Evolutionary conservation across 345 rosid species (phyloP).

Genomic region (Arabidopsis thaliana): DNA sequence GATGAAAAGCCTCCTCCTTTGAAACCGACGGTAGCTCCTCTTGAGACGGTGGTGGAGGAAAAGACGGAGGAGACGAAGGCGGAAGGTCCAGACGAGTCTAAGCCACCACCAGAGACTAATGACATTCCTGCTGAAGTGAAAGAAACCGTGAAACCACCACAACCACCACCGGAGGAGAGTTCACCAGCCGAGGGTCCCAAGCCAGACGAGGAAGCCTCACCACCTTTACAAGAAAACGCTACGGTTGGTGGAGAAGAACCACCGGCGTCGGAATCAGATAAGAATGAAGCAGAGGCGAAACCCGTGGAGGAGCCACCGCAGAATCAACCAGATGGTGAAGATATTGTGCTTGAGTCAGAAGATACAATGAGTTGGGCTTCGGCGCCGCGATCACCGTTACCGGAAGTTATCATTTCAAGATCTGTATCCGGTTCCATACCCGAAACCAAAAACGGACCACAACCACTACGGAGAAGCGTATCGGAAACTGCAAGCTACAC

Average conservation of each 20-base stretch:
- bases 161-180: conserved; percentile 30
- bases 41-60: conserved; percentile 45
- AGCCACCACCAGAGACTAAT: conserved; percentile 35
- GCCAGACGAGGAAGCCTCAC: conserved; percentile 29
- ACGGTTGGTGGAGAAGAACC: conserved; percentile 43
- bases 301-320: conserved; percentile 37
- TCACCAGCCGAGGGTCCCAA: conserved; percentile 8
- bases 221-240: conserved; percentile 39
- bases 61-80: conserved; percentile 31
- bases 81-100: conserved; percentile 31
- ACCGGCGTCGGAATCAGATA: conserved; percentile 20
- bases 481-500: conserved; percentile 51
- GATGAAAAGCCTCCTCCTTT: conserved; percentile 47
- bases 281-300: conserved; percentile 14
- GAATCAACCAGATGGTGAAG: conserved; percentile 38
- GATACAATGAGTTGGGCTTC: conserved; percentile 34
- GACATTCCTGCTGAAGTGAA: conserved; percentile 26
- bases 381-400: conserved; percentile 43
- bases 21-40: conserved; percentile 41
- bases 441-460: conserved; percentile 55
- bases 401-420: conserved; percentile 54
- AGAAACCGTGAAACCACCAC: conserved; percentile 18
- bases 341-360: conserved; percentile 39
- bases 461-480: conserved; percentile 54
- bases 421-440: conserved; percentile 56